Evolutionary conservation across 148 eudicot species (phyloP).

Genomic region (Talinum fruticosum): DNA sequence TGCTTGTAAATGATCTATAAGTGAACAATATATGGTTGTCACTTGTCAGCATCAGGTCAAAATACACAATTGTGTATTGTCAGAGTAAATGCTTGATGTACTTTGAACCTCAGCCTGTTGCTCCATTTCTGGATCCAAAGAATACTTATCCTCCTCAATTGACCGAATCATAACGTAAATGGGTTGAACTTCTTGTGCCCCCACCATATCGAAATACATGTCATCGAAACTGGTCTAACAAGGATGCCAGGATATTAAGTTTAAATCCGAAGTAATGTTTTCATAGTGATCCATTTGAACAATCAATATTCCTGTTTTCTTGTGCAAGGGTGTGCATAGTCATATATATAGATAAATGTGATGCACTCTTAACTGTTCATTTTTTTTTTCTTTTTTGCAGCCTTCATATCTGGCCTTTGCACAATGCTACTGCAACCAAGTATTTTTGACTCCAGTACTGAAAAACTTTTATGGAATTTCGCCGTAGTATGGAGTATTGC

Average conservation of each 20-base stretch:
- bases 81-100: background rate
- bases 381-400: slow-evolving; percentile 15
- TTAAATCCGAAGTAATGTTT: background rate
- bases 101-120: background rate
- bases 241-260: background rate
- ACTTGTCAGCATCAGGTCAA: too few relatives aligned
- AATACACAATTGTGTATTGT: background rate
- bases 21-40: too few relatives aligned
- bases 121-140: too few relatives aligned
- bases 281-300: background rate
- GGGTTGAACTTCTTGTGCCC: background rate
- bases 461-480: slow-evolving; percentile 10
- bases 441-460: slow-evolving; percentile 1
- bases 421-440: background rate
- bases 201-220: background rate
- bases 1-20: background rate
- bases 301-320: background rate
- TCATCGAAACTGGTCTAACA: background rate
- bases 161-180: too few relatives aligned
- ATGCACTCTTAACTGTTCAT: background rate
- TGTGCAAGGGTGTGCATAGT: background rate
- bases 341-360: background rate
- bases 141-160: too few relatives aligned
- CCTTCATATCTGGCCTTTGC: slow-evolving; percentile 6
- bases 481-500: slow-evolving; percentile 1